These are phyloP conservation scores for Mitragyna speciosa DNA, from an alignment of 257 asterid species.

Conservation along the genomic window DNA sequence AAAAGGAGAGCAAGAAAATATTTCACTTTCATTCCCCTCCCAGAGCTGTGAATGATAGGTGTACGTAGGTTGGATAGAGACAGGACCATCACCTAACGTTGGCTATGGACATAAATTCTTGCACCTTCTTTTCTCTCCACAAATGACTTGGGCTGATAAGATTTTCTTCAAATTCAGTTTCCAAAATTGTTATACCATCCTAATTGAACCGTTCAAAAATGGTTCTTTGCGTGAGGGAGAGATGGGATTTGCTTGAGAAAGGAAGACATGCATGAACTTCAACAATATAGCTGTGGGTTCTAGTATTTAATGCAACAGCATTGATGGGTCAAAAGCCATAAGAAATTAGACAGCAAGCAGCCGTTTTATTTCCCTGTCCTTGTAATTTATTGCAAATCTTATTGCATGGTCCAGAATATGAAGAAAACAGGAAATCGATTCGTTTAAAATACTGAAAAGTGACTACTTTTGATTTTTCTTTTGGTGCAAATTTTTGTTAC, in stretches of 20 bases:
- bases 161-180: constrained; percentile 15
- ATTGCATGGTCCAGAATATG: background rate
- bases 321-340: background rate
- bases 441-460: background rate
- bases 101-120: constrained; percentile 20
- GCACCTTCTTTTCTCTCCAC: background rate
- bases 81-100: constrained; percentile 33
- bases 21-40: background rate
- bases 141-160: constrained; percentile 17
- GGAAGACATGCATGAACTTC: constrained; percentile 8
- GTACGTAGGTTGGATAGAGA: constrained; percentile 18
- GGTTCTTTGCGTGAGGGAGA: constrained; percentile 1
- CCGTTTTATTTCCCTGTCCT: background rate
- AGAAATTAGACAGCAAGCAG: background rate
- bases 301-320: background rate
- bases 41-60: constrained; percentile 8
- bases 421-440: background rate
- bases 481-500: too few species aligned
- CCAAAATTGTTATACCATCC: background rate
- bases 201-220: constrained; percentile 3
- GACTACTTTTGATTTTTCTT: background rate
- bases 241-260: background rate
- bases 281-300: background rate
- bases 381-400: background rate
- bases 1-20: background rate